Conservation (phyloP, 805 yeast genomes). For the Saturnispora gosingensis region DNA sequence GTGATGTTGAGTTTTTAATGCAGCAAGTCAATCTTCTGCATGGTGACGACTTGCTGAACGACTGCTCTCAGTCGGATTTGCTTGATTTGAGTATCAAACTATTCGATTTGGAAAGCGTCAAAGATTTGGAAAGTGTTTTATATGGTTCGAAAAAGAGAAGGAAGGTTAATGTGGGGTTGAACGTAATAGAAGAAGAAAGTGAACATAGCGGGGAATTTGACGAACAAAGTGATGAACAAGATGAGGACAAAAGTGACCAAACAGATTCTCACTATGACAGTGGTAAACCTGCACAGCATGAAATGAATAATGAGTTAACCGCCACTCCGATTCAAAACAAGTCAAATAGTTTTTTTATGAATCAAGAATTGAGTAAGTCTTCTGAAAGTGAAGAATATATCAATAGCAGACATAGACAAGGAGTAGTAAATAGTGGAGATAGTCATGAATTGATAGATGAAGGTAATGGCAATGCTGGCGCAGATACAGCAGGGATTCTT, state of each 20-base stretch:
- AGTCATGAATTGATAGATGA: background rate
- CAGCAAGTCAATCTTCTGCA: background rate
- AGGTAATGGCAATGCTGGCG: too few species aligned
- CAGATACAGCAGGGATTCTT: too few species aligned
- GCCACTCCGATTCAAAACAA: background rate
- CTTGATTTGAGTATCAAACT: slow-evolving; percentile 9
- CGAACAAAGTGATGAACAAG: slow-evolving; percentile 6
- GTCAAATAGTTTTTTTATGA: background rate
- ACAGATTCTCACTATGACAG: slow-evolving; percentile 5
- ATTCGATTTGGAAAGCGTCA: slow-evolving; percentile 12
- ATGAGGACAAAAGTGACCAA: slow-evolving; percentile 4
- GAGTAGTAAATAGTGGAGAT: too few species aligned
- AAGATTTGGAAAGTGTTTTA: slow-evolving; percentile 9
- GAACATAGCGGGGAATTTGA: background rate
- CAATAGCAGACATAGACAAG: background rate
- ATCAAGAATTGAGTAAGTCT: too few species aligned
- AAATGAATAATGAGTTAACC: background rate
- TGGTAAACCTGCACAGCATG: background rate
- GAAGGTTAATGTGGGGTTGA: background rate
- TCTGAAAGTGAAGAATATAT: background rate
- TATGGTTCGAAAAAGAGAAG: background rate
- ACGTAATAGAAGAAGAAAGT: background rate
- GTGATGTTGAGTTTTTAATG: background rate
- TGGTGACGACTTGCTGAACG: slow-evolving; percentile 13
- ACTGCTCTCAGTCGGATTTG: slow-evolving; percentile 13